Percentiles rank a stretch among this genome's conserved stretches.
Conservation (phyloP, 2,329 filamentous ascomycete genomes). For the Aspergillus calidoustus region DNA sequence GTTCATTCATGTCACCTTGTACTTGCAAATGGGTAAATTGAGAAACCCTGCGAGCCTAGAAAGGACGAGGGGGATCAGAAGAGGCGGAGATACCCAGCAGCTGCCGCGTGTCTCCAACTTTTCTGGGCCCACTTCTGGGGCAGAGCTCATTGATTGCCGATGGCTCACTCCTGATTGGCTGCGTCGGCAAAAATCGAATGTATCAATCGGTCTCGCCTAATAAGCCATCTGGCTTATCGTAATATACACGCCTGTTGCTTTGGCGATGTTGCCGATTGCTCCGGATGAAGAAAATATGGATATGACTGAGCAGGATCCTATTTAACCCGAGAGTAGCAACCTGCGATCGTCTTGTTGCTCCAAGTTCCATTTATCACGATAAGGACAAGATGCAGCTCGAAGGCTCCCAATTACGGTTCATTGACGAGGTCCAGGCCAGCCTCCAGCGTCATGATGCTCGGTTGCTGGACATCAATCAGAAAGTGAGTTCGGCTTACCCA, state of each 20-base stretch:
- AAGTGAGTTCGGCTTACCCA: conserved; percentile 20
- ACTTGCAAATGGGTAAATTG: too few relatives aligned
- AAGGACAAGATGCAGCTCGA: conserved; percentile 28
- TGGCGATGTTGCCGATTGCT: neutral
- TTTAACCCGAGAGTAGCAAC: neutral
- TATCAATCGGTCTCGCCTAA: neutral
- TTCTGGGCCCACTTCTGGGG: neutral
- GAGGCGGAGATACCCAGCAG: neutral
- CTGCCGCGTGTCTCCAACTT: neutral
- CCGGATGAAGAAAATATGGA: neutral
- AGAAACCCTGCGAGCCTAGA: neutral
- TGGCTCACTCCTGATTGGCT: neutral
- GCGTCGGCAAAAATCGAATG: neutral
- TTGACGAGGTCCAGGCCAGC: conserved; percentile 30
- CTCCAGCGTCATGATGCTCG: conserved; percentile 29
- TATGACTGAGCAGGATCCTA: neutral
- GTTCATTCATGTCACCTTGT: neutral
- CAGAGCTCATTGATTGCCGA: neutral
- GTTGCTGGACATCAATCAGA: conserved; percentile 30
- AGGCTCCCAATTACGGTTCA: conserved; percentile 29
- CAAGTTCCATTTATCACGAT: neutral
- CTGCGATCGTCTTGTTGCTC: neutral
- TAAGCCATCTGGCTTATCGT: neutral
- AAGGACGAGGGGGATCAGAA: neutral
- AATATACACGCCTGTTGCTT: neutral